Base-by-base conservation (phyloP, 257 asterid species). In the Plantago major region DNA sequence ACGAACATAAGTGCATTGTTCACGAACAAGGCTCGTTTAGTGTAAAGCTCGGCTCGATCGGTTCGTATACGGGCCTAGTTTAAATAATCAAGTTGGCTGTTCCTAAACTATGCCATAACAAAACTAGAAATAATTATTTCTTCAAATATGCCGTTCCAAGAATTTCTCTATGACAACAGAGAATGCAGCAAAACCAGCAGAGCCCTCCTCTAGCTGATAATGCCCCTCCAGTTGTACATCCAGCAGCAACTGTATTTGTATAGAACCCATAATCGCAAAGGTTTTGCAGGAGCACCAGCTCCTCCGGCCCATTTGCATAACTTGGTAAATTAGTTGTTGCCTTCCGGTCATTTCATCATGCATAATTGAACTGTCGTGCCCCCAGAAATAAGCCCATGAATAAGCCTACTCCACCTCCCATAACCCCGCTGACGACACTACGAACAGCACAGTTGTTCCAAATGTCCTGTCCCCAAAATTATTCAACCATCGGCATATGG, bases 381-480 rank as follows among this genome's bases (percentile, higher is more conserved):
- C 97, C 97, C 11, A 92, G 86, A 79, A 92, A 84, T 63, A 92
- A 53, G 26, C 99, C 99, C 95, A 92, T 86, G 64, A 72, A 73
- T 74, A 92, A 66, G 43, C 99, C 97, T 67, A 92, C 81, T 11
- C 97, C 97, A 46, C 97, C 99, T 68, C 99, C 99, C 99, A 92
- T 84, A 22, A 89, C 90, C 53, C 98, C 98, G 57, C 98, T 92
- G 44, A 79, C 84, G 54, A 89, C 89, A 53, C 96, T 86, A 10
- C 95, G 95, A 9, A 89, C 95, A 44, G 89, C 95, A 67, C 98
- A 92, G 58, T 89, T 87, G 66, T 87, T 90, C 96, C 96, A 90
- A 72, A 87, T 87, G 69, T 92, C 97, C 65, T 92, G 98, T 58
- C 97, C 98, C 18, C 79, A 79, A 22, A 92, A 70, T 76, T 92